Conservation (phyloP, 768 basidiomycete species). For the Mycena vitilis region DNA sequence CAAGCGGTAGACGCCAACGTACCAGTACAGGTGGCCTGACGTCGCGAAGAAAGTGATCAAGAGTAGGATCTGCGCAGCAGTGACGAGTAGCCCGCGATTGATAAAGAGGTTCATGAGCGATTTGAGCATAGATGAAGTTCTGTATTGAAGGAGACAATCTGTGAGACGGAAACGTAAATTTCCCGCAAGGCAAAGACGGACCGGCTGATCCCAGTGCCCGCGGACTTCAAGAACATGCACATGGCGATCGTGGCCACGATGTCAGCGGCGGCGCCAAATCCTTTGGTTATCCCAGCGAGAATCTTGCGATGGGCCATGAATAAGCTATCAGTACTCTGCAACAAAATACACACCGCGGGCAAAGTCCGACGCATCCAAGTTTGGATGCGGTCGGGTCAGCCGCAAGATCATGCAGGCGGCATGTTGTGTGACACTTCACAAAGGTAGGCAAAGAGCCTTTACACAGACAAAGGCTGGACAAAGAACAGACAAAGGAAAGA, state of each 20-base stretch:
- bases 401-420: too few species aligned
- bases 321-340: too few species aligned
- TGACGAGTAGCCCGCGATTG: constrained; percentile 57
- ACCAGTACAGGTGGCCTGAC: constrained; percentile 54
- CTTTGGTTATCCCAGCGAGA: constrained; percentile 58
- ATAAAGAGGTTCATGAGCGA: constrained; percentile 54
- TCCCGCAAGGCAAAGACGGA: constrained; percentile 33
- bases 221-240: constrained; percentile 51
- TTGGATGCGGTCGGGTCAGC: too few species aligned
- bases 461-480: too few species aligned
- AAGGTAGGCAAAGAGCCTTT: too few species aligned
- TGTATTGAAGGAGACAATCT: constrained; percentile 31
- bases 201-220: constrained; percentile 53
- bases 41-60: constrained; percentile 55
- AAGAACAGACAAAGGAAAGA: too few species aligned
- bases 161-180: not conserved
- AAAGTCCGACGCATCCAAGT: too few species aligned
- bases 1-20: constrained; percentile 1
- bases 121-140: constrained; percentile 55
- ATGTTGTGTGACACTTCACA: too few species aligned
- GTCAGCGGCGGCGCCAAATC: constrained; percentile 56
- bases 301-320: constrained; percentile 42
- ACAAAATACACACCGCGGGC: too few species aligned
- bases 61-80: constrained; percentile 54
- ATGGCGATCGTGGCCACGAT: constrained; percentile 58